A percentile compares a stretch with the other conserved stretches of the same genome.
Conservation (phyloP, 164 flowering plant species). For the Annona cherimola region DNA sequence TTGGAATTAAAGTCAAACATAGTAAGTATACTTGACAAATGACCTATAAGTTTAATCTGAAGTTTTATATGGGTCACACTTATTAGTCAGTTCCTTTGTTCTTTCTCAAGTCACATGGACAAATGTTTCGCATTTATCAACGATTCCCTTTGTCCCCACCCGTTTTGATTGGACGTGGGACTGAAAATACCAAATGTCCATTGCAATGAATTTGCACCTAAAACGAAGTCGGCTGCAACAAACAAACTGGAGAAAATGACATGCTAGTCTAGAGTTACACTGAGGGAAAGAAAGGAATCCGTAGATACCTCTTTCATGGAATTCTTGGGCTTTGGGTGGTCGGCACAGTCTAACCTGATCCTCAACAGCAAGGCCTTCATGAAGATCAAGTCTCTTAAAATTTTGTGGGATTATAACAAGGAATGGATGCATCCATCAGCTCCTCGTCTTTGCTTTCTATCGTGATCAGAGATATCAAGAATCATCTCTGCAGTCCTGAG, state of each 20-base stretch:
- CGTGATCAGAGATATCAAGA: constrained; percentile 34
- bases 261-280: constrained; percentile 37
- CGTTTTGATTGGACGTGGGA: no score
- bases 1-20: no score
- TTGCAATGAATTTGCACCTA: not conserved
- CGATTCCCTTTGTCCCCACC: no score
- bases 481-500: constrained; percentile 35
- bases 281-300: constrained; percentile 48
- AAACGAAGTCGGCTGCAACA: not conserved
- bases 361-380: constrained; percentile 59
- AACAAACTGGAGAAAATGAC: not conserved
- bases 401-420: constrained; percentile 36
- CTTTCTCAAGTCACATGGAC: no score
- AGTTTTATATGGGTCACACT: no score
- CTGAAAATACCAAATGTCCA: no score
- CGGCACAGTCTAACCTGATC: constrained; percentile 35
- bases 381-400: constrained; percentile 50
- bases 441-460: constrained; percentile 14
- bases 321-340: constrained; percentile 55
- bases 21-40: no score
- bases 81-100: no score
- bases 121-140: no score
- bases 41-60: no score
- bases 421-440: constrained; percentile 30
- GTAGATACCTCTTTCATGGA: constrained; percentile 41